Base-by-base conservation (phyloP, 345 rosid genomes). In the Pugionium dolabratum region DNA sequence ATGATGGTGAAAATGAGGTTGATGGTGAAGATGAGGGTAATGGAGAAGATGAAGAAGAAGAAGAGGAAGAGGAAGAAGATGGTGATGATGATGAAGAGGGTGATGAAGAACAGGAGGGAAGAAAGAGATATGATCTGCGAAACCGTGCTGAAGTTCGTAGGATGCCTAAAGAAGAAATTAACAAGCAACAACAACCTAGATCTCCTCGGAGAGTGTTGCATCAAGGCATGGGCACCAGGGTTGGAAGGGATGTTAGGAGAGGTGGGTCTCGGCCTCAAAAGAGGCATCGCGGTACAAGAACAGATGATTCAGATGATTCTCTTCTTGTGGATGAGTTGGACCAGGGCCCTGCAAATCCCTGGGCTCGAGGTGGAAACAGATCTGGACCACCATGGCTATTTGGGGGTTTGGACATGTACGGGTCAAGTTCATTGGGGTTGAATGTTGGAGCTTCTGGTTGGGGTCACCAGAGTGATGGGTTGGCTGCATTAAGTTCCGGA, bases 251-350 rank as follows among this genome's bases (percentile, higher is more conserved):
- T 82, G 86, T 77, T 35, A 87, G 97, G 76, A 91, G 84, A 79
- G 88, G 97, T 69, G 96, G 97, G 54, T 86, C 99, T 62, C 84
- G 97, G 71, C 95, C 79, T 77, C 97, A 87, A 84, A 95, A 89
- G 79, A 91, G 91, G 66, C 97, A 89, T 73, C 91, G 89, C 62
- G 69, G 79, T 26, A 52, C 86, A 41, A 84, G 97, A 80, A 84
- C 82, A 66, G 99, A 91, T 59, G 99, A 95, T 74, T 95, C 99
- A 64, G 99, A 95, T 78, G 99, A 95, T 84, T 95, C 99, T 54
- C 99, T 95, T 76, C 96, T 95, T 54, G 99, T 95, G 73, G 99
- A 95, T 83, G 99, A 95, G 82, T 76, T 91, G 64, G 97, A 95
- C 78, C 99, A 95, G 74, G 99, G 97, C 47, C 99, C 96, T 75